These are phyloP conservation scores for Pulicaria dysenterica DNA, from an alignment of 129 eudicot species.

Conservation along the genomic window DNA sequence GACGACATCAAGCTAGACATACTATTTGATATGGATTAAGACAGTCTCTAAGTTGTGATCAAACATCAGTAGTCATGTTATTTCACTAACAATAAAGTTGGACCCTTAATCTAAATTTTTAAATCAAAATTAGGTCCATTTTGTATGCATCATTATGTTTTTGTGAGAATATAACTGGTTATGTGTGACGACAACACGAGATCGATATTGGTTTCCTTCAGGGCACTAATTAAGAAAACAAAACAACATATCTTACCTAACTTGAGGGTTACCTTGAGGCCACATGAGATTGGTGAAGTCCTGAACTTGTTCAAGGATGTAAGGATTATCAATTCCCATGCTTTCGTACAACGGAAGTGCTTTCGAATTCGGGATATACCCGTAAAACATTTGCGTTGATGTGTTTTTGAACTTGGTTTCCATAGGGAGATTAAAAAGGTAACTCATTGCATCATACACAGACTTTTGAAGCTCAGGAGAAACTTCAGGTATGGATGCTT, in stretches of 20 bases:
- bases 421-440: conserved; percentile 61
- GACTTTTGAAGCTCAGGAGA: conserved; percentile 41
- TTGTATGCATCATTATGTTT: too few species aligned
- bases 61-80: too few species aligned
- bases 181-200: too few species aligned
- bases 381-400: conserved; percentile 52
- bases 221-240: background rate
- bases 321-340: conserved; percentile 55
- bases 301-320: conserved; percentile 31
- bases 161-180: too few species aligned
- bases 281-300: conserved; percentile 48
- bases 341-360: conserved; percentile 62
- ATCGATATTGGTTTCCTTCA: background rate
- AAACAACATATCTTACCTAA: conserved; percentile 35
- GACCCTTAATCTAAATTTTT: too few species aligned
- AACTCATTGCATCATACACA: conserved; percentile 33
- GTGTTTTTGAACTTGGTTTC: conserved; percentile 52
- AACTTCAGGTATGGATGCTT: conserved; percentile 51
- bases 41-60: too few species aligned
- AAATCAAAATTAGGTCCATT: too few species aligned
- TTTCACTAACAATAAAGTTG: too few species aligned
- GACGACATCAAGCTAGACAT: too few species aligned
- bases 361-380: conserved; percentile 62
- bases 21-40: background rate
- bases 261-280: conserved; percentile 59